Conservation (phyloP, 345 rosid species). For the Citrus glauca region DNA sequence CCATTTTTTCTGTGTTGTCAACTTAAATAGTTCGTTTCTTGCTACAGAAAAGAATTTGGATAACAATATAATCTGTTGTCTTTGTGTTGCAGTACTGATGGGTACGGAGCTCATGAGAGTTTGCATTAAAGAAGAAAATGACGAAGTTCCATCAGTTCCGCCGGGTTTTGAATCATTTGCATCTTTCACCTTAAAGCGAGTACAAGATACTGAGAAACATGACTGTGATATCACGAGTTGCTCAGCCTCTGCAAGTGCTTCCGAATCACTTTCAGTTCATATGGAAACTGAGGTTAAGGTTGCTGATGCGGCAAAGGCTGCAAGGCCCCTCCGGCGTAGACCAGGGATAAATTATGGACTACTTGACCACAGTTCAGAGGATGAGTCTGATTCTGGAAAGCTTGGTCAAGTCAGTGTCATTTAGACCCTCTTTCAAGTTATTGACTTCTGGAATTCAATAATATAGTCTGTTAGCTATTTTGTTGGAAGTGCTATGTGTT, state of each 20-base stretch:
- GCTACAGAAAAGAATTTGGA: background rate
- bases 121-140: slow-evolving; percentile 77
- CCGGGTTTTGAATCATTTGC: slow-evolving; percentile 96
- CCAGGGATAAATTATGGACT: slow-evolving; percentile 61
- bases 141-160: slow-evolving; percentile 80
- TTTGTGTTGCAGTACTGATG: slow-evolving; percentile 44
- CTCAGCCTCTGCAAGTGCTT: slow-evolving; percentile 36
- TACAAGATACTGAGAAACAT: slow-evolving; percentile 35
- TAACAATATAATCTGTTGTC: slow-evolving; percentile 15
- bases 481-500: background rate
- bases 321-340: slow-evolving; percentile 52
- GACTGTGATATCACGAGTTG: slow-evolving; percentile 31
- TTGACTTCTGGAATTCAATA: slow-evolving; percentile 6
- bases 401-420: slow-evolving; percentile 46
- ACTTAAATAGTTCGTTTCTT: background rate
- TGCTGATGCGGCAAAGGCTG: slow-evolving; percentile 33
- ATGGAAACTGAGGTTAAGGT: slow-evolving; percentile 39
- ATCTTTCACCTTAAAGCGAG: slow-evolving; percentile 55
- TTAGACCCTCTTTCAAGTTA: slow-evolving; percentile 6
- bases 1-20: background rate
- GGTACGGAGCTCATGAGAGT: slow-evolving; percentile 89
- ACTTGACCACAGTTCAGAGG: slow-evolving; percentile 39
- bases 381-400: slow-evolving; percentile 44
- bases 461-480: background rate
- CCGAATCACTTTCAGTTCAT: slow-evolving; percentile 41